A percentile compares a stretch with the other conserved stretches of the same genome.
Evolutionary conservation across 78 protist species (phyloP).

Genomic region (Dictyostelium firmibasis): DNA sequence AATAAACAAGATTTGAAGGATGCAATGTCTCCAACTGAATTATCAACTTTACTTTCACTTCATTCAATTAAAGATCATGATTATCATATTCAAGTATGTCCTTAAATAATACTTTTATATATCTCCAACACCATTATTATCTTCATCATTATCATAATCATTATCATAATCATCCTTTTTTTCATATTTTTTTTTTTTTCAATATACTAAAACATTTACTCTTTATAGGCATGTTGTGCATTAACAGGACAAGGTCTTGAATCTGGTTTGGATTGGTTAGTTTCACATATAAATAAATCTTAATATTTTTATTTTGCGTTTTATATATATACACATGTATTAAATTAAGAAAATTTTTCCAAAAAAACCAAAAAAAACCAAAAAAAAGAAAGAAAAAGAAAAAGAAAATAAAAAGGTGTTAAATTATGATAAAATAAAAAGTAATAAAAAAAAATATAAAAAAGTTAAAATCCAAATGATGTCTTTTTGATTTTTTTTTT

Average conservation of each 20-base stretch:
- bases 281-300: constrained; percentile 35
- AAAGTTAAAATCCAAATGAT: neutral
- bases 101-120: neutral
- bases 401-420: neutral
- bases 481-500: neutral
- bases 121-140: too few relatives aligned
- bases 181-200: neutral
- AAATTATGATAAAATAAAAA: neutral
- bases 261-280: constrained; percentile 84
- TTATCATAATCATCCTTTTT: neutral
- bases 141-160: too few relatives aligned
- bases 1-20: constrained; percentile 90
- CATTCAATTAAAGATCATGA: constrained; percentile 77
- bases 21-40: constrained; percentile 88
- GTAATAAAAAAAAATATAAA: neutral
- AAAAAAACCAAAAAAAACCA: neutral
- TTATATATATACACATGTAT: too few relatives aligned
- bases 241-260: constrained; percentile 74
- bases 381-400: neutral
- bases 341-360: neutral
- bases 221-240: constrained; percentile 65
- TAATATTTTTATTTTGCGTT: too few relatives aligned
- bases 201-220: neutral
- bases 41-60: constrained; percentile 74
- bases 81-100: constrained; percentile 86